phyloP scores from a whole-genome alignment of 176 grass and related monocot species.

The Cymbopogon citratus region DNA sequence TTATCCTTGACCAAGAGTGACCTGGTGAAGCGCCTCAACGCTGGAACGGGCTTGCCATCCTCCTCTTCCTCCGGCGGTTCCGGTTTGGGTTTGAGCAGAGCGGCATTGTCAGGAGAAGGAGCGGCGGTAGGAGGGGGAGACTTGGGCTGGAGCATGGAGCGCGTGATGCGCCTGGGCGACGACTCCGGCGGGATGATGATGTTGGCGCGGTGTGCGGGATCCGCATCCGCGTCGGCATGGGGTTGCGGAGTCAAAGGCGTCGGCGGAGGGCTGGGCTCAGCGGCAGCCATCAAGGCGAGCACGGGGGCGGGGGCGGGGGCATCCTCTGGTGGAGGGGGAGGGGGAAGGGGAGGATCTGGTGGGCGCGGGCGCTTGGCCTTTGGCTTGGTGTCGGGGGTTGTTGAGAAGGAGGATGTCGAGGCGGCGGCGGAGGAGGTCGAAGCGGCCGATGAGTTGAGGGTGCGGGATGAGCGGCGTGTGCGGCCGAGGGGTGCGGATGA shows the following conservation, averaged over 20 bases:
- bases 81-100: not conserved
- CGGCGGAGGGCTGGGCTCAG: not conserved
- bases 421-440: not conserved
- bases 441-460: not conserved
- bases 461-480: constrained; percentile 54
- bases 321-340: too few species aligned
- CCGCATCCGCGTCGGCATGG: not conserved
- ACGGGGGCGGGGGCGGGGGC: too few species aligned
- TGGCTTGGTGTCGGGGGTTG: not conserved
- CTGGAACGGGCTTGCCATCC: not conserved
- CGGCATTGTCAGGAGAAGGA: not conserved
- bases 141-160: constrained; percentile 31
- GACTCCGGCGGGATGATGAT: constrained; percentile 32
- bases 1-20: constrained; percentile 45
- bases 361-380: constrained; percentile 34
- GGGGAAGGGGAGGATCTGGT: too few species aligned
- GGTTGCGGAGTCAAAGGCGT: not conserved
- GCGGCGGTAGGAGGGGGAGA: not conserved
- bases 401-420: not conserved
- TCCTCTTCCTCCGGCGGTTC: not conserved
- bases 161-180: constrained; percentile 39
- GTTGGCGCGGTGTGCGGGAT: not conserved
- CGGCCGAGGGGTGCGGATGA: constrained; percentile 50
- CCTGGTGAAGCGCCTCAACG: constrained; percentile 52
- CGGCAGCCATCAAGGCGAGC: constrained; percentile 1